Conservation (phyloP, 208 protist genomes). For the Wallacemonas sp. region DNA sequence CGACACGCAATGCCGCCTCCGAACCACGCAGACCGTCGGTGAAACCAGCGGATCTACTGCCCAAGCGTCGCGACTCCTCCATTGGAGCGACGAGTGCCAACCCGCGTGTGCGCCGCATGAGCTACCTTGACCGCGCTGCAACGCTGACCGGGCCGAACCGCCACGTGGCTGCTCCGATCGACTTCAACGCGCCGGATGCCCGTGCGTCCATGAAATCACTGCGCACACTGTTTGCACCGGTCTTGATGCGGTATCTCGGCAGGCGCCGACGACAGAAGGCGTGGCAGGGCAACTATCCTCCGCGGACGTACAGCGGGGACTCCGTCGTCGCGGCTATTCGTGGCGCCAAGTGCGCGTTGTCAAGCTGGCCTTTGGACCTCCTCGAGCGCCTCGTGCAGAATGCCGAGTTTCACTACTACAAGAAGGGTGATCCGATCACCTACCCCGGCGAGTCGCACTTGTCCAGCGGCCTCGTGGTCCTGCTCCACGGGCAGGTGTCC, state of each 20-base stretch:
- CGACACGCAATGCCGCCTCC: neutral
- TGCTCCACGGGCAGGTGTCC: conserved; percentile 75
- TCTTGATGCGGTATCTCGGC: conserved; percentile 48
- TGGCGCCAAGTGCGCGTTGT: conserved; percentile 48
- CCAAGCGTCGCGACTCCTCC: conserved; percentile 45
- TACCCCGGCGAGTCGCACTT: conserved; percentile 78
- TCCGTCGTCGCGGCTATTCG: conserved; percentile 64
- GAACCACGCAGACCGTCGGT: neutral
- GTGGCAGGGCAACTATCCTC: conserved; percentile 41
- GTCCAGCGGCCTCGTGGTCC: conserved; percentile 72
- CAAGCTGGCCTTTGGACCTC: conserved; percentile 60
- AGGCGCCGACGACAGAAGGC: conserved; percentile 28
- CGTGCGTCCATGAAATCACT: conserved; percentile 43
- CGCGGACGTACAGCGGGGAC: conserved; percentile 55
- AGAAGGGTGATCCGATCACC: conserved; percentile 61
- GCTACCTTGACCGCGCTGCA: conserved; percentile 32
- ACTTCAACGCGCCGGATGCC: conserved; percentile 43
- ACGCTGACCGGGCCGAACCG: conserved; percentile 18
- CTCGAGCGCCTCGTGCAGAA: conserved; percentile 47
- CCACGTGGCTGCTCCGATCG: conserved; percentile 5
- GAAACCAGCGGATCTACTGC: conserved; percentile 14
- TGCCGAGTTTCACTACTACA: conserved; percentile 49
- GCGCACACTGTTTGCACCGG: conserved; percentile 45
- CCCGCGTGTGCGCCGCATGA: conserved; percentile 35
- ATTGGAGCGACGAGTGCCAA: conserved; percentile 54